Percentiles rank a stretch among this genome's conserved stretches.
phyloP scores from a whole-genome alignment of 345 rosid species.

The Stellera chamaejasme region DNA sequence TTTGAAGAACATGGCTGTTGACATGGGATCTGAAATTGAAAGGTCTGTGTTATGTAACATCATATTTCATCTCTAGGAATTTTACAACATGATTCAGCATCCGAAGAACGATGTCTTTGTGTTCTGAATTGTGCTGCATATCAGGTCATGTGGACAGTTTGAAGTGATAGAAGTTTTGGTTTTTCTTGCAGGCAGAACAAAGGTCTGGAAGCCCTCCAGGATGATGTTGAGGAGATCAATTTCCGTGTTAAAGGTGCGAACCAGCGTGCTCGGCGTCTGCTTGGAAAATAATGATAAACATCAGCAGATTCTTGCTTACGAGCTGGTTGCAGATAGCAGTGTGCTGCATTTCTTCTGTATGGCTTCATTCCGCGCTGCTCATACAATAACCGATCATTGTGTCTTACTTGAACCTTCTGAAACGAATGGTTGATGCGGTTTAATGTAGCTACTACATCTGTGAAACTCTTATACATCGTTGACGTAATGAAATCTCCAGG shows the following conservation, averaged over 20 bases:
- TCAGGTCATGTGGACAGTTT: neutral
- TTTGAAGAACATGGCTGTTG: conserved; percentile 74
- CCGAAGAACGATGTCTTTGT: neutral
- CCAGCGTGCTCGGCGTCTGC: conserved; percentile 53
- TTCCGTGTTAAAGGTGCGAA: conserved; percentile 56
- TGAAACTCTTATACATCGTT: too few species aligned
- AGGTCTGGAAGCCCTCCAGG: conserved; percentile 48
- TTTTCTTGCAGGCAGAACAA: conserved; percentile 50
- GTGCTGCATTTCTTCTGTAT: too few species aligned
- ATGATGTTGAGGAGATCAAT: conserved; percentile 62
- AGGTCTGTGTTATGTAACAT: conserved; percentile 31
- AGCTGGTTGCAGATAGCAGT: neutral
- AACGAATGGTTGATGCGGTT: too few species aligned
- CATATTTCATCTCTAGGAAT: too few species aligned
- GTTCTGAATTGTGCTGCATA: neutral
- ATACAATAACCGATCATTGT: too few species aligned
- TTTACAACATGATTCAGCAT: too few species aligned
- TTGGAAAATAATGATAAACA: conserved; percentile 41
- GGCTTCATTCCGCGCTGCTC: too few species aligned
- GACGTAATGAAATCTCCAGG: too few species aligned
- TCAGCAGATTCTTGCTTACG: neutral
- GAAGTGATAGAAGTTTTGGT: neutral
- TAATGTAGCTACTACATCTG: too few species aligned
- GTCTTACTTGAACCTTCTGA: too few species aligned
- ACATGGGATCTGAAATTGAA: conserved; percentile 79